A percentile compares a stretch with the other conserved stretches of the same genome.
phyloP scores from a whole-genome alignment of 2,329 filamentous ascomycete genomes.

The Nothophaeocryptopus gaeumannii region DNA sequence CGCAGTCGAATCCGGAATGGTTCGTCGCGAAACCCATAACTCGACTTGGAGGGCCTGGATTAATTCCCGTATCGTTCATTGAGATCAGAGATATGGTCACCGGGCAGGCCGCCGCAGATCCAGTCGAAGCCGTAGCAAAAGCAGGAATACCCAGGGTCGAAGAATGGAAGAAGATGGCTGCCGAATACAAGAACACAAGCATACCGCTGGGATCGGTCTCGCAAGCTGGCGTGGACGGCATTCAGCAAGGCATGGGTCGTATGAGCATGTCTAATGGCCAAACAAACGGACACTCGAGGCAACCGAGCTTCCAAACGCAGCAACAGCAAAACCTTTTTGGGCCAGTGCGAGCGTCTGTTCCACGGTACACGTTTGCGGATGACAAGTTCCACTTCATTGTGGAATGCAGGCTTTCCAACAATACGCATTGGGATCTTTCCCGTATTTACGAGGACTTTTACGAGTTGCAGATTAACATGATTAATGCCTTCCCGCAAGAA shows the following conservation, averaged over 20 bases:
- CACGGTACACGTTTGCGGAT: slow-evolving; percentile 90
- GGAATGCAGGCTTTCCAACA: slow-evolving; percentile 85
- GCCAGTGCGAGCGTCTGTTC: slow-evolving; percentile 79
- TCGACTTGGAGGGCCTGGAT: slow-evolving; percentile 84
- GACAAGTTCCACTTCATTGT: slow-evolving; percentile 99
- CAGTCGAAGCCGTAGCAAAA: slow-evolving; percentile 77
- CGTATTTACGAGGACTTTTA: slow-evolving; percentile 99
- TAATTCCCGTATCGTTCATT: slow-evolving; percentile 95
- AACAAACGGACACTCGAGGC: slow-evolving; percentile 31
- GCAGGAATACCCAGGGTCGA: slow-evolving; percentile 93
- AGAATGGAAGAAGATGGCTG: slow-evolving; percentile 99
- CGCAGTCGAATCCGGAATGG: slow-evolving; percentile 98
- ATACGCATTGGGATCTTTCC: slow-evolving; percentile 86
- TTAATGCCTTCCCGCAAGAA: slow-evolving; percentile 87
- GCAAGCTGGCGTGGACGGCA: slow-evolving; percentile 46
- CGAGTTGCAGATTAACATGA: slow-evolving; percentile 92
- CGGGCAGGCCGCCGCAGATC: slow-evolving; percentile 75
- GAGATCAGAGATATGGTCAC: slow-evolving; percentile 93
- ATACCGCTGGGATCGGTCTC: slow-evolving; percentile 87
- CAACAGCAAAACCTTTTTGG: slow-evolving; percentile 56
- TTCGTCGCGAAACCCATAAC: slow-evolving; percentile 99
- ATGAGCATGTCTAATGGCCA: slow-evolving; percentile 66
- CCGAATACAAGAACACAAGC: slow-evolving; percentile 98
- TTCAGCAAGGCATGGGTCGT: slow-evolving; percentile 63
- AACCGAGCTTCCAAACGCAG: slow-evolving; percentile 42